A percentile compares a stretch with the other conserved stretches of the same genome.
Evolutionary conservation across 2,329 filamentous ascomycete species (phyloP).

Genomic region (Claviceps sp.): DNA sequence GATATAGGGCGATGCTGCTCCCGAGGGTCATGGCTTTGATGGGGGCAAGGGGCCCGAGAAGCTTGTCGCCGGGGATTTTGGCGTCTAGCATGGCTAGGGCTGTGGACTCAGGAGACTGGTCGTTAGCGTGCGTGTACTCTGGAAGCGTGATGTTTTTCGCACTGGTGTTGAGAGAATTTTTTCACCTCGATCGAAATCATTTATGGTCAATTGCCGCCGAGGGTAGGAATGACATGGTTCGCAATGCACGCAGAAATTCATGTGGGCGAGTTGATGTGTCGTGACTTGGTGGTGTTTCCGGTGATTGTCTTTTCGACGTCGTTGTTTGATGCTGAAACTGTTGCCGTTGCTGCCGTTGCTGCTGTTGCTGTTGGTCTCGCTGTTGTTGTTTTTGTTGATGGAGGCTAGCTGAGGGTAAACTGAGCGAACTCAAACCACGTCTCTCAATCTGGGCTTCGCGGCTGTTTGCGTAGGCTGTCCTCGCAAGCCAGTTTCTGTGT

Average conservation of each 20-base stretch:
- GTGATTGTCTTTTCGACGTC: too few species aligned
- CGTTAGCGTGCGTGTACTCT: too few species aligned
- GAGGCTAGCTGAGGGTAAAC: too few species aligned
- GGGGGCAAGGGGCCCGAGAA: conserved; percentile 15
- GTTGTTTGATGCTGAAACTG: neutral
- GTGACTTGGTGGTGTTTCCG: neutral
- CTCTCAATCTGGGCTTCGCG: too few species aligned
- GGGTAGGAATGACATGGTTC: neutral
- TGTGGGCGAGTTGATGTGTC: neutral
- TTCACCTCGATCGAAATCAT: conserved; percentile 2
- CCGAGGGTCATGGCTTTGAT: conserved; percentile 14
- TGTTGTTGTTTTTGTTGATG: neutral
- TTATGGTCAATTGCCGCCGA: neutral
- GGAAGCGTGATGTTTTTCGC: too few species aligned
- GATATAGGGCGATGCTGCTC: conserved; percentile 12
- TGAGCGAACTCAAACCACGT: too few species aligned
- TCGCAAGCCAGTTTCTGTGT: too few species aligned
- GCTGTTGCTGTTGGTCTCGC: neutral
- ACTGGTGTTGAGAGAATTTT: neutral
- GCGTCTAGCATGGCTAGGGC: conserved; percentile 11
- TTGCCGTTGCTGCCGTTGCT: neutral
- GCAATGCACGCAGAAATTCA: neutral
- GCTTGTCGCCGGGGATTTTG: conserved; percentile 12
- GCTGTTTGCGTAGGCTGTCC: too few species aligned
- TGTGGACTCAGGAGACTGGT: neutral